Evolutionary conservation across 202 grass and related monocot species (phyloP).

Genomic region (Sporobolus alterniflorus): DNA sequence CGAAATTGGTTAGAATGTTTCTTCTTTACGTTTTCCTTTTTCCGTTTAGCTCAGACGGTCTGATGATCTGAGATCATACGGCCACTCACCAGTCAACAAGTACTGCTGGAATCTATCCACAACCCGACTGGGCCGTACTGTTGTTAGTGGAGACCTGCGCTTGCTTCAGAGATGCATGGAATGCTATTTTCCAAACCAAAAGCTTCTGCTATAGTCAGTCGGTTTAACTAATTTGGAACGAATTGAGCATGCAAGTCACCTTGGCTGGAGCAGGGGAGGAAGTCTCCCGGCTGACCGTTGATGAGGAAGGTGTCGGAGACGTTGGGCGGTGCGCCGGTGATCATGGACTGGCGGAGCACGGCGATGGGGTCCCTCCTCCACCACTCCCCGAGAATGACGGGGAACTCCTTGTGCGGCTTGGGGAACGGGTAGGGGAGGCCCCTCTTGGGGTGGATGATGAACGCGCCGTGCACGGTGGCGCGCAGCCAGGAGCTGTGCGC

Average conservation of each 20-base stretch:
- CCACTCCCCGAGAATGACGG: constrained; percentile 87
- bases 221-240: constrained; percentile 30
- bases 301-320: constrained; percentile 76
- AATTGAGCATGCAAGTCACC: constrained; percentile 46
- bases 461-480: constrained; percentile 81
- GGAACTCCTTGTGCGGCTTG: constrained; percentile 70
- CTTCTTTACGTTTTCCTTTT: neutral
- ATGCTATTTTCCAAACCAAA: constrained; percentile 30
- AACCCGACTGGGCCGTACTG: neutral
- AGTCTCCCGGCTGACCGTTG: constrained; percentile 89
- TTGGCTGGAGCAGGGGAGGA: constrained; percentile 80
- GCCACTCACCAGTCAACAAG: too few species aligned
- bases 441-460: constrained; percentile 72
- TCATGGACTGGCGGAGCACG: constrained; percentile 76
- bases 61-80: too few species aligned
- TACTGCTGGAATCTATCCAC: neutral
- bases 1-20: neutral
- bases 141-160: constrained; percentile 7
- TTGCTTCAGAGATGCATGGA: neutral
- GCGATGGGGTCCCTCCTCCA: constrained; percentile 81
- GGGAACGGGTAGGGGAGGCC: constrained; percentile 74
- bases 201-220: neutral
- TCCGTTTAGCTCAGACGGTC: neutral
- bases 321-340: constrained; percentile 84
- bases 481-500: constrained; percentile 88